phyloP scores from a whole-genome alignment of 1,284 basidiomycete species.

The Rhodotorula glutinis region DNA sequence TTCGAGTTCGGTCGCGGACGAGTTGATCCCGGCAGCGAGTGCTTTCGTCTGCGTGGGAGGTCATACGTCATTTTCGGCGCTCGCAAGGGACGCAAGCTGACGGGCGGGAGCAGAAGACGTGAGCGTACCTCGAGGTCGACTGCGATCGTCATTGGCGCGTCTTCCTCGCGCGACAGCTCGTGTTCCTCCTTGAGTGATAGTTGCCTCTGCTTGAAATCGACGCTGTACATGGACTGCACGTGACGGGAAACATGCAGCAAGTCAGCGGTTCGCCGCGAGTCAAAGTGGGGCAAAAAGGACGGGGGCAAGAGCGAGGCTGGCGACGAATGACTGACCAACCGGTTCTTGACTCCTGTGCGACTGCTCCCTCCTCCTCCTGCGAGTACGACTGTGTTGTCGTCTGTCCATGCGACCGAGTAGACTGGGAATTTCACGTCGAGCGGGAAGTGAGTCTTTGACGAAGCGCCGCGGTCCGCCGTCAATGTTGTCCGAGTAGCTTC shows the following conservation, averaged over 20 bases:
- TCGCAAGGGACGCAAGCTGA: too few relatives aligned
- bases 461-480: conserved; percentile 17
- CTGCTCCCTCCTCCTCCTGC: conserved; percentile 82
- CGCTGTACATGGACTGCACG: conserved; percentile 32
- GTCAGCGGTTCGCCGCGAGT: background rate
- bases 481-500: conserved; percentile 8
- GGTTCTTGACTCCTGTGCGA: conserved; percentile 85
- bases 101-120: too few relatives aligned
- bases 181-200: conserved; percentile 65
- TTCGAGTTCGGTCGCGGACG: conserved; percentile 60
- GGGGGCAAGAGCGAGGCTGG: background rate
- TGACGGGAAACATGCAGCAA: background rate
- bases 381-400: conserved; percentile 65
- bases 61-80: too few relatives aligned
- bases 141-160: conserved; percentile 90
- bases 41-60: background rate
- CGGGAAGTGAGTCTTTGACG: conserved; percentile 20
- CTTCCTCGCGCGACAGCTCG: conserved; percentile 73
- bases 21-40: conserved; percentile 72
- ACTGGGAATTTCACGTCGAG: conserved; percentile 51
- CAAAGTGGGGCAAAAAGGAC: background rate
- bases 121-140: conserved; percentile 53
- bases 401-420: conserved; percentile 78
- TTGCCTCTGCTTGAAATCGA: conserved; percentile 40
- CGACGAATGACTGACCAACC: conserved; percentile 61